Evolutionary conservation across 2,329 filamentous ascomycete species (phyloP), one percentile per base, ranked within the genome.

Genomic region (Aspergillus sp.): DNA sequence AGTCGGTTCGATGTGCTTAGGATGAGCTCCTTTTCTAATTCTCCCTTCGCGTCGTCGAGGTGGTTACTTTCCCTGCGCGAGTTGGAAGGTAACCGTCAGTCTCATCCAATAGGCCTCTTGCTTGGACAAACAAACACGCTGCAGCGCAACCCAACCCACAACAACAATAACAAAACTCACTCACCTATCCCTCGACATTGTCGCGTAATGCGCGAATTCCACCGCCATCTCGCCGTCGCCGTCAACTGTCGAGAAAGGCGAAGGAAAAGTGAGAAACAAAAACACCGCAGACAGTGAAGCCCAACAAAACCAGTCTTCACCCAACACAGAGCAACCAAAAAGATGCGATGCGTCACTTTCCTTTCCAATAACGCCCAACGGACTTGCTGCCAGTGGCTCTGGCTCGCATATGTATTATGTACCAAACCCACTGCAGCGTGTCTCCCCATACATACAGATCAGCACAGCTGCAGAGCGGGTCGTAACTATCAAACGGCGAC

Each of bases 301-400:
- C 34, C 34, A 41, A 41, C 11, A 41, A 41, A 13, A 41, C 11
- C 11, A 41, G 34, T 28, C 25, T 28, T 28, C 25, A 41, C 34
- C 34, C 17, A 41, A 15, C 34, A 41, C 53, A 45, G 64, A 30
- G 52, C 46, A 55, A 52, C 47, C 66, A 67, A 63, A 68, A 65
- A 68, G 66, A 28, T 28, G 64, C 66, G 59, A 41, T 41, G 34
- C 34, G 34, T 41, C 34, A 41, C 34, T 41, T 41, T 69, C 67
- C 68, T 66, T 69, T 70, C 68, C 64, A 70, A 70, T 67, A 60
- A 66, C 53, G 62, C 60, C 62, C 57, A 41, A 41, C 28, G 59
- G 54, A 54, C 45, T 17, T 64, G 55, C 22, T 64, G 55, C 46
- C 34, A 41, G 34, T 62, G 56, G 58, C 50, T 53, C 58, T 62